These are phyloP conservation scores for Endoconidiophora polonica DNA, from an alignment of 2,329 filamentous ascomycete species.

Conservation along the genomic window DNA sequence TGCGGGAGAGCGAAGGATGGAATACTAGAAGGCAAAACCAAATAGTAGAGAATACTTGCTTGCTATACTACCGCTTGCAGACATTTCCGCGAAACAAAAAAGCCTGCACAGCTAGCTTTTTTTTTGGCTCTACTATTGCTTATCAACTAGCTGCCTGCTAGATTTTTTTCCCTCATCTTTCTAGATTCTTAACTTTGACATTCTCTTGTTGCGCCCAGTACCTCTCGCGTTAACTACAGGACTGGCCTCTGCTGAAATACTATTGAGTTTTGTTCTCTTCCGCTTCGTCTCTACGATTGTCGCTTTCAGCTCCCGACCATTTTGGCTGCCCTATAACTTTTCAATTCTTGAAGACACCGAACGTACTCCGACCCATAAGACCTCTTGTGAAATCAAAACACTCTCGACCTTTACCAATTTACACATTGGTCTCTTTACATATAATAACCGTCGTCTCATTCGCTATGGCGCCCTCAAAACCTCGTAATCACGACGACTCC, in stretches of 20 bases:
- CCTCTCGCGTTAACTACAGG: too few relatives aligned
- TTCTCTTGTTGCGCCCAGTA: too few relatives aligned
- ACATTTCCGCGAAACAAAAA: not conserved
- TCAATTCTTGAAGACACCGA: slow-evolving; percentile 7
- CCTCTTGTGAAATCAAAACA: not conserved
- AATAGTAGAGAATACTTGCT: not conserved
- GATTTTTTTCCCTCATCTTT: not conserved
- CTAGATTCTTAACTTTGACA: too few relatives aligned
- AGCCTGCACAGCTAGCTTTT: not conserved
- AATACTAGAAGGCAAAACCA: not conserved
- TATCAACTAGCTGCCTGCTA: not conserved
- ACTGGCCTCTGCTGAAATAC: not conserved
- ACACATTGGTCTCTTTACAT: not conserved
- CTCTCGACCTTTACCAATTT: not conserved
- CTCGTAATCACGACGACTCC: slow-evolving; percentile 30
- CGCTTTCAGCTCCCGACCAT: slow-evolving; percentile 6
- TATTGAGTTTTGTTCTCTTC: not conserved
- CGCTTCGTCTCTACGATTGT: slow-evolving; percentile 3
- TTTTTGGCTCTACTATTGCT: not conserved
- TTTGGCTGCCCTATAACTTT: slow-evolving; percentile 6
- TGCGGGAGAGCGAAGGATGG: slow-evolving; percentile 2
- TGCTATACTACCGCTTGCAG: not conserved
- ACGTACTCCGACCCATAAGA: not conserved
- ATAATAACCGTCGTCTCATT: not conserved
- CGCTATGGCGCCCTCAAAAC: slow-evolving; percentile 30